phyloP scores from a whole-genome alignment of 768 basidiomycete genomes.

The Amanita rubescens region DNA sequence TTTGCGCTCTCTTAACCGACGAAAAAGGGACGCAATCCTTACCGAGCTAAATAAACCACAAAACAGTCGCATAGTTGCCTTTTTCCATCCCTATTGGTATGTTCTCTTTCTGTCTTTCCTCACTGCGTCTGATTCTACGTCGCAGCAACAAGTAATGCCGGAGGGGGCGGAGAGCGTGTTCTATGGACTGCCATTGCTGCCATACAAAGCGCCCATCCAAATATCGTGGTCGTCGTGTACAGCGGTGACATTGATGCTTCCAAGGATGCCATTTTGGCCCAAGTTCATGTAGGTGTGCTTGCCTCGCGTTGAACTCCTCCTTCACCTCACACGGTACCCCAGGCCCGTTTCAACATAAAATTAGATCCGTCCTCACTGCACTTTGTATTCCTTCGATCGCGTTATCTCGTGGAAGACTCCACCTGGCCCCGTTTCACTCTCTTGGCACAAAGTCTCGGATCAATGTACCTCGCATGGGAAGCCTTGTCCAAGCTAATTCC shows the following conservation, averaged over 20 bases:
- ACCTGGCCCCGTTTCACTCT: slow-evolving; percentile 91
- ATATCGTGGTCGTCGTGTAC: slow-evolving; percentile 75
- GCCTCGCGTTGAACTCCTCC: background rate
- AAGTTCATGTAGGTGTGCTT: slow-evolving; percentile 61
- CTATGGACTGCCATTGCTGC: slow-evolving; percentile 85
- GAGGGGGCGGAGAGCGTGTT: slow-evolving; percentile 94
- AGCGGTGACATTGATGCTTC: slow-evolving; percentile 79
- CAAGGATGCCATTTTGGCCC: slow-evolving; percentile 73
- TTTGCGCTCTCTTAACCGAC: background rate
- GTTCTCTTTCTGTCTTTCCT: slow-evolving; percentile 14
- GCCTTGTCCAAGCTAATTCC: slow-evolving; percentile 75
- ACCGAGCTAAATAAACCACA: background rate
- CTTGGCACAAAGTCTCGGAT: slow-evolving; percentile 85
- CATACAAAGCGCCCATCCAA: slow-evolving; percentile 59
- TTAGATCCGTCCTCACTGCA: slow-evolving; percentile 59
- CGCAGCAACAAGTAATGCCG: slow-evolving; percentile 68
- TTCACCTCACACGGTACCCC: background rate
- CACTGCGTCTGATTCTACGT: slow-evolving; percentile 26
- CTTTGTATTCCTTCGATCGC: slow-evolving; percentile 73
- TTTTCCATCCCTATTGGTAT: slow-evolving; percentile 97
- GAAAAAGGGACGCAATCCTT: background rate
- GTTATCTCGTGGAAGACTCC: slow-evolving; percentile 69
- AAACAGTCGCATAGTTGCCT: slow-evolving; percentile 49
- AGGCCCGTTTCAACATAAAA: slow-evolving; percentile 78
- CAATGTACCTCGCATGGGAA: slow-evolving; percentile 77